Conservation (phyloP, 164 flowering plant genomes). For the Aristolochia contorta region DNA sequence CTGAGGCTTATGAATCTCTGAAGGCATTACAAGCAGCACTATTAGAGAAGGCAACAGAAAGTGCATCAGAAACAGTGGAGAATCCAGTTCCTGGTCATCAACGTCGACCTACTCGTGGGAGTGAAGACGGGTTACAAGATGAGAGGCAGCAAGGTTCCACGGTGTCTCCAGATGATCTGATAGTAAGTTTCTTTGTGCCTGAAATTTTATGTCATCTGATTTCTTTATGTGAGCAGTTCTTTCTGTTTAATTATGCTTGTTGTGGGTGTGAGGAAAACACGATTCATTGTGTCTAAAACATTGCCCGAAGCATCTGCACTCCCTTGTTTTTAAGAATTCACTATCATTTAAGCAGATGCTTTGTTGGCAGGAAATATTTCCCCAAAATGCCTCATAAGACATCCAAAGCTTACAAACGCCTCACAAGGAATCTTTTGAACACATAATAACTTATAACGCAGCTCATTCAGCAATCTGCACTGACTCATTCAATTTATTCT, state of each 20-base stretch:
- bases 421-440: too few relatives aligned
- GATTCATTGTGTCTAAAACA: too few relatives aligned
- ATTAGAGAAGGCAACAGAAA: constrained; percentile 84
- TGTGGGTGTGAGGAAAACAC: too few relatives aligned
- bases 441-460: too few relatives aligned
- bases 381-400: too few relatives aligned
- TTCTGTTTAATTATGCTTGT: not conserved
- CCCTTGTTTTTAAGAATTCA: too few relatives aligned
- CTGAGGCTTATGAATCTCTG: constrained; percentile 77
- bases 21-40: constrained; percentile 76
- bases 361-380: too few relatives aligned
- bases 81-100: constrained; percentile 75
- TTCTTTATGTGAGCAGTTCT: not conserved
- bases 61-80: constrained; percentile 52
- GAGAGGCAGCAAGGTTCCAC: constrained; percentile 67
- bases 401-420: too few relatives aligned
- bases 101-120: constrained; percentile 91
- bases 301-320: too few relatives aligned
- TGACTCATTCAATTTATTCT: not conserved
- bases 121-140: constrained; percentile 73
- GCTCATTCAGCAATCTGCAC: too few relatives aligned
- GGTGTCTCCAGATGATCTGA: constrained; percentile 87
- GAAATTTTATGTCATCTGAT: not conserved
- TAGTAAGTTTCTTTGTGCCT: constrained; percentile 41
- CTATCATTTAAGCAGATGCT: too few relatives aligned